Conservation (phyloP, 805 yeast species). For the Kodamaea leandrae region DNA sequence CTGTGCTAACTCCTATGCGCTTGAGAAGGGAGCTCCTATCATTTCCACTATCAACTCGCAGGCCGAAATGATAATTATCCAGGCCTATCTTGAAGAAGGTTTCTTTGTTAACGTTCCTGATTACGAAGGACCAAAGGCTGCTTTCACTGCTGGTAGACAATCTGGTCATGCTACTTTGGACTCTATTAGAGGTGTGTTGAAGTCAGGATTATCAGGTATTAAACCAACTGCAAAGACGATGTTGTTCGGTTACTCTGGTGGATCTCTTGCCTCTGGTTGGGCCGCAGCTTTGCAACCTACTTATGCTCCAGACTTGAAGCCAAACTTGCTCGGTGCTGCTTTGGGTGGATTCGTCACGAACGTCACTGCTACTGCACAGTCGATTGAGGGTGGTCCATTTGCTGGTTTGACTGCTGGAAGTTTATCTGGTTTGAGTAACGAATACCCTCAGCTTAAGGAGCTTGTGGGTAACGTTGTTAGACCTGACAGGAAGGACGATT, state of each 20-base stretch:
- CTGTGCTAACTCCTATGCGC: constrained; percentile 22
- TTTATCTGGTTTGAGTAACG: constrained; percentile 29
- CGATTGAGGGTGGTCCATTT: constrained; percentile 24
- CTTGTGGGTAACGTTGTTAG: background rate
- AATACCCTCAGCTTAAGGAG: constrained; percentile 26
- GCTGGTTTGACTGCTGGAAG: constrained; percentile 32
- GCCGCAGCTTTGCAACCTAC: constrained; percentile 35
- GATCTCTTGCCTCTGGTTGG: constrained; percentile 38
- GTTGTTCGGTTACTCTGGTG: constrained; percentile 42
- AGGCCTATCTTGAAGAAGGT: constrained; percentile 22
- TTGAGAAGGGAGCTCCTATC: constrained; percentile 15
- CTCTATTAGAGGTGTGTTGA: constrained; percentile 28
- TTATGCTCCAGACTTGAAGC: constrained; percentile 33
- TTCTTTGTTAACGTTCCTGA: constrained; percentile 35
- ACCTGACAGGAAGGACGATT: background rate
- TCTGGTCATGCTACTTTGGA: constrained; percentile 33
- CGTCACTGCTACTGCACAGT: constrained; percentile 25
- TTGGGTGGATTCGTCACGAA: constrained; percentile 38
- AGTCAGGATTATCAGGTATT: constrained; percentile 18
- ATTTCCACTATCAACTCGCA: constrained; percentile 16
- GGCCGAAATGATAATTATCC: constrained; percentile 16
- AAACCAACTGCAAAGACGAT: constrained; percentile 17
- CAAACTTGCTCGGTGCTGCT: constrained; percentile 29
- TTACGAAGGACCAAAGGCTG: constrained; percentile 33
- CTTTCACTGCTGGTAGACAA: constrained; percentile 32